These are phyloP conservation scores for Arthrobotrys sphaeroides DNA, from an alignment of 2,329 filamentous ascomycete genomes.

Conservation along the genomic window DNA sequence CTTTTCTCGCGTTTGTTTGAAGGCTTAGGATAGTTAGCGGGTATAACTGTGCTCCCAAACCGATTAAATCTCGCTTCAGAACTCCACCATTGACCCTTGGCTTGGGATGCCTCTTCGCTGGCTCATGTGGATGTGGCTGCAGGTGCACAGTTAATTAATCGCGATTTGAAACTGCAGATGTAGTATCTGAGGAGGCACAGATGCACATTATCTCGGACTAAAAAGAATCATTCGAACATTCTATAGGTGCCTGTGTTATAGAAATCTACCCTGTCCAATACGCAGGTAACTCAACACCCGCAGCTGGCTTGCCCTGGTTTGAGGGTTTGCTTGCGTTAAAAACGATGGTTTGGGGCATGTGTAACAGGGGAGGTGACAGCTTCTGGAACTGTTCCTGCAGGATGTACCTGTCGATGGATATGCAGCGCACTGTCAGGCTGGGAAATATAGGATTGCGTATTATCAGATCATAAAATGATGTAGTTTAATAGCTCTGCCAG, in stretches of 20 bases:
- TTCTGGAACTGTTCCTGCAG: conserved; percentile 17
- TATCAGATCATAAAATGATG: not conserved
- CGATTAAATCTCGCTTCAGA: conserved; percentile 19
- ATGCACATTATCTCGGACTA: no score
- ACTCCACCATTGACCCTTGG: conserved; percentile 4
- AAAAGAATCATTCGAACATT: not conserved
- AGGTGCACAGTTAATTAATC: not conserved
- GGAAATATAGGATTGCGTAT: not conserved
- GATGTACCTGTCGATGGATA: not conserved
- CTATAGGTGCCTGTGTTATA: not conserved
- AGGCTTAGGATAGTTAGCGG: conserved; percentile 4
- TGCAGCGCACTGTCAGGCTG: not conserved
- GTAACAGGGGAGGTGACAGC: not conserved
- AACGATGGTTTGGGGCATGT: not conserved
- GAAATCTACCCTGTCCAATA: not conserved
- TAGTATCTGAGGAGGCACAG: no score
- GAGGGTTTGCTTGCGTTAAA: conserved; percentile 5
- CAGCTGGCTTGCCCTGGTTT: not conserved
- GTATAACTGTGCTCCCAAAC: conserved; percentile 8
- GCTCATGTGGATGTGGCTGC: not conserved
- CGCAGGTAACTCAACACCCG: no score
- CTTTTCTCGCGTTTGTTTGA: not conserved
- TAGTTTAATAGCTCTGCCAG: not conserved
- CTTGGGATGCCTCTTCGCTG: not conserved
- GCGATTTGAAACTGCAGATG: not conserved